Evolutionary conservation across 371 early-diverging fungal species (phyloP), one percentile per base, ranked within the genome.

Genomic region (Syncephalis plumigaleata): DNA sequence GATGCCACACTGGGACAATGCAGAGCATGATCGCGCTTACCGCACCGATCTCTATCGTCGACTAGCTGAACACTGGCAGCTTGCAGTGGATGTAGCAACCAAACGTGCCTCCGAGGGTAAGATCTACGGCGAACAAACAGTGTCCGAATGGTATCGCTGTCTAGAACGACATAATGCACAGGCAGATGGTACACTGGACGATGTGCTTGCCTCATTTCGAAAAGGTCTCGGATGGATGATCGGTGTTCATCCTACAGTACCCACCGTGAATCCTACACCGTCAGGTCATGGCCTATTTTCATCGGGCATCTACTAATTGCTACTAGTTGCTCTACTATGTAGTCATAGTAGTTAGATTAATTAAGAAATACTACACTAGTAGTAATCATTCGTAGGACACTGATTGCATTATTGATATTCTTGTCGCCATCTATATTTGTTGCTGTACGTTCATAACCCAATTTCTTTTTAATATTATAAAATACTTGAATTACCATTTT

Each of bases 1-100:
- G 22, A 67, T 94, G 48, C 92, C 92, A 2, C 55, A 61, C 45
- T 94, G 92, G 90, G 77, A 84, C 40, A 78, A 60, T 45, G 61
- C 70, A 9, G 65, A 55, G 27, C 72, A 85, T 55, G 87, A 89
- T 56, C 65, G 68, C 26, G 57, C 70, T 27, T 31, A 31, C 11
- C 67, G 76, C 51, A 64, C 63, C 25, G 73, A 75, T 20, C 62
- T 84, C 16, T 83, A 85, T 65, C 68, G 64, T 23, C 71, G 73
- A 39, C 61, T 94, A 50, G 79, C 76, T 46, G 67, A 71, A 15
- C 79, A 64, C 42, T 94, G 91, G 90, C 72, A 74, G 42, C 58
- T 70, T 21, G 82, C 86, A 36, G 74, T 84, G 47, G 67, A 64
- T 26, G 75, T 77, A 42, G 76, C 88, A 0, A 67, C 70, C 27